These are phyloP conservation scores for Fagopyrum tataricum DNA, from an alignment of 148 eudicot genomes.

Conservation along the genomic window DNA sequence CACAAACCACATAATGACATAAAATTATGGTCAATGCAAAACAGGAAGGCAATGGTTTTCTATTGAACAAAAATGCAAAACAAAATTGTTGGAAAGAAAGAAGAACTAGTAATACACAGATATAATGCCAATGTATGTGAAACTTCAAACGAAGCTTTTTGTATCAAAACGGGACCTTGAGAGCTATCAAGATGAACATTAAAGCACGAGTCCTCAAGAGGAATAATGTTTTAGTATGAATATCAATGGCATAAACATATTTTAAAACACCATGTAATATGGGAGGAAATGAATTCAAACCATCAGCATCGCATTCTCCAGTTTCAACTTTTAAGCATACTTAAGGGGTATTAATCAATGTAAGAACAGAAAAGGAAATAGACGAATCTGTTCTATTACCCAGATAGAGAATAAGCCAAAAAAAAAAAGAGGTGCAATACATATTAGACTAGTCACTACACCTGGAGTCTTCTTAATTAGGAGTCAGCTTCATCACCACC, in stretches of 20 bases:
- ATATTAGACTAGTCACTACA: slow-evolving; percentile 43
- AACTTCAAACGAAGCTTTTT: neutral
- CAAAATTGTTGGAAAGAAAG: neutral
- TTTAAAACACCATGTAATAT: neutral
- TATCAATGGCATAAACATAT: neutral
- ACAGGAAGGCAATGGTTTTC: neutral
- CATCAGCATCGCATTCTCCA: neutral
- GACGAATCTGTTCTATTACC: slow-evolving; percentile 21
- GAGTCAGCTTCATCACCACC: slow-evolving; percentile 54
- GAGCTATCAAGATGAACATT: neutral
- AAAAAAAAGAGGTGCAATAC: slow-evolving; percentile 25
- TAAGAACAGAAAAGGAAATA: slow-evolving; percentile 17
- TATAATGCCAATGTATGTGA: neutral
- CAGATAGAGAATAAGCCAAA: slow-evolving; percentile 16
- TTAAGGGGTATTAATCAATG: slow-evolving; percentile 15
- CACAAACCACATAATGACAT: neutral
- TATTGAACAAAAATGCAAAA: neutral
- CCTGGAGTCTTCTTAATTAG: slow-evolving; percentile 45
- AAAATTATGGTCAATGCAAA: neutral
- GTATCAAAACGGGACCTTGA: neutral
- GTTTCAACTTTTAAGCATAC: slow-evolving; percentile 16
- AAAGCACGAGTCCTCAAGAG: neutral
- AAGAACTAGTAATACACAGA: neutral
- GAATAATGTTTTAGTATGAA: neutral
- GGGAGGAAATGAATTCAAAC: neutral